Conservation (phyloP, 2,329 filamentous ascomycete species). For the Pseudogymnoascus destructans region DNA sequence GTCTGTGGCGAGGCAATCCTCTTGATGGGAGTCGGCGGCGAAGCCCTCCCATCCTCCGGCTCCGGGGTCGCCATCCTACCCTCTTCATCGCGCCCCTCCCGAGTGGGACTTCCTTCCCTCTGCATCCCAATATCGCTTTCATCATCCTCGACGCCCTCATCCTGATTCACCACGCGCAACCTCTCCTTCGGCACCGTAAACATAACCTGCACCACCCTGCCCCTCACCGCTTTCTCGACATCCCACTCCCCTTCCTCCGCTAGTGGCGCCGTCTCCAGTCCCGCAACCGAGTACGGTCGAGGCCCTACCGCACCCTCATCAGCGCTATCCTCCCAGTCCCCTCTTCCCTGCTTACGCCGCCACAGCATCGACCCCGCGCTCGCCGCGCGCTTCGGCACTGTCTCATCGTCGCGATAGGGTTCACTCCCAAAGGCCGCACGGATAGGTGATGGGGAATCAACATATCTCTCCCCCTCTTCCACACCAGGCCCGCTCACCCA, state of each 20-base stretch:
- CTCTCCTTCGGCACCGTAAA: slow-evolving; percentile 86
- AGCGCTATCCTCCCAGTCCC: slow-evolving; percentile 35
- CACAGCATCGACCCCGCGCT: slow-evolving; percentile 35
- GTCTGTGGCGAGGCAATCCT: background rate
- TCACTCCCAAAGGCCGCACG: slow-evolving; percentile 15
- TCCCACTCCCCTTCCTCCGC: slow-evolving; percentile 45
- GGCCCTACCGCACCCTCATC: slow-evolving; percentile 13
- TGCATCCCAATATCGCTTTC: slow-evolving; percentile 28
- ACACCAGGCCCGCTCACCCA: slow-evolving; percentile 3
- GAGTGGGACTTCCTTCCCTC: slow-evolving; percentile 18
- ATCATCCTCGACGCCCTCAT: slow-evolving; percentile 33
- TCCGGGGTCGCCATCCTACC: background rate
- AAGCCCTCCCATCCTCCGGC: background rate
- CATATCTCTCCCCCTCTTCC: background rate
- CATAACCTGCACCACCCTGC: slow-evolving; percentile 66
- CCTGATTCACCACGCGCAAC: slow-evolving; percentile 79
- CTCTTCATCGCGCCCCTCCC: slow-evolving; percentile 2
- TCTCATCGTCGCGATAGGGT: slow-evolving; percentile 12
- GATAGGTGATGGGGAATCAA: slow-evolving; percentile 2
- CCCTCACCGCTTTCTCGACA: slow-evolving; percentile 59
- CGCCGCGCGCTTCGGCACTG: slow-evolving; percentile 31
- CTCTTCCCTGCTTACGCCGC: slow-evolving; percentile 36
- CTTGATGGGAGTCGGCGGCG: background rate
- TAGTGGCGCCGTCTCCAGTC: slow-evolving; percentile 18
- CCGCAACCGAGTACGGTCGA: slow-evolving; percentile 1